These are phyloP conservation scores for Falciphora oryzae DNA, from an alignment of 2,329 filamentous ascomycete species.

Conservation along the genomic window DNA sequence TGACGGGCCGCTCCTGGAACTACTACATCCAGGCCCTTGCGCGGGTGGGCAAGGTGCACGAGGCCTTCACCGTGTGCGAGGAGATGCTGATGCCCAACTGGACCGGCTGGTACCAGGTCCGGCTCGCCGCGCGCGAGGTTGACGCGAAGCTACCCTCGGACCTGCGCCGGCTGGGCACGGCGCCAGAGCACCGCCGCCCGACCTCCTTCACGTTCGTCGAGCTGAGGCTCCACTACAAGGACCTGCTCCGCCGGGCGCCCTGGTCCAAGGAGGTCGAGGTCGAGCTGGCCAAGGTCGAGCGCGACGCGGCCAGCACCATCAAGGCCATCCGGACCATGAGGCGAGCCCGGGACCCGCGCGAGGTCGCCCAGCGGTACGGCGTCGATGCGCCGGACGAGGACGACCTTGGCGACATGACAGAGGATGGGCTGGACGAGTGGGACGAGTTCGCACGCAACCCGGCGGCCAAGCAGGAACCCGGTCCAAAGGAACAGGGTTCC, in stretches of 20 bases:
- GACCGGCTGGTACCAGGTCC: constrained; percentile 58
- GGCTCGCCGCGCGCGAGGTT: constrained; percentile 14
- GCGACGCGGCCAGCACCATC: neutral
- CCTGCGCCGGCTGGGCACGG: constrained; percentile 31
- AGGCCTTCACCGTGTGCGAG: constrained; percentile 73
- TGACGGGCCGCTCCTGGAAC: constrained; percentile 80
- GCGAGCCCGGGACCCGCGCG: constrained; percentile 8
- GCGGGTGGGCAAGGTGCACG: constrained; percentile 48
- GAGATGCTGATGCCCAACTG: constrained; percentile 71
- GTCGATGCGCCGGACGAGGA: neutral
- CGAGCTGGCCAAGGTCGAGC: constrained; percentile 29
- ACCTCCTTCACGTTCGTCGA: constrained; percentile 40
- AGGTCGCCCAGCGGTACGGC: neutral
- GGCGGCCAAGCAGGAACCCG: neutral
- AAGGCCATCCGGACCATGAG: neutral
- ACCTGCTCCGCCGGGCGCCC: constrained; percentile 39
- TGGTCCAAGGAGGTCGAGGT: constrained; percentile 43
- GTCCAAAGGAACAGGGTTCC: neutral
- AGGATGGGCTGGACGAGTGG: neutral
- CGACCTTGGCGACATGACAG: no score
- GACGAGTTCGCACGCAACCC: neutral
- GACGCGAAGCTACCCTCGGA: constrained; percentile 29
- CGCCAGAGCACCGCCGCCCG: constrained; percentile 33
- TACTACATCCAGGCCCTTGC: constrained; percentile 64
- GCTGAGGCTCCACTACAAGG: constrained; percentile 44